Conservation (phyloP, 768 basidiomycete species). For the Termitomyces sp. region DNA sequence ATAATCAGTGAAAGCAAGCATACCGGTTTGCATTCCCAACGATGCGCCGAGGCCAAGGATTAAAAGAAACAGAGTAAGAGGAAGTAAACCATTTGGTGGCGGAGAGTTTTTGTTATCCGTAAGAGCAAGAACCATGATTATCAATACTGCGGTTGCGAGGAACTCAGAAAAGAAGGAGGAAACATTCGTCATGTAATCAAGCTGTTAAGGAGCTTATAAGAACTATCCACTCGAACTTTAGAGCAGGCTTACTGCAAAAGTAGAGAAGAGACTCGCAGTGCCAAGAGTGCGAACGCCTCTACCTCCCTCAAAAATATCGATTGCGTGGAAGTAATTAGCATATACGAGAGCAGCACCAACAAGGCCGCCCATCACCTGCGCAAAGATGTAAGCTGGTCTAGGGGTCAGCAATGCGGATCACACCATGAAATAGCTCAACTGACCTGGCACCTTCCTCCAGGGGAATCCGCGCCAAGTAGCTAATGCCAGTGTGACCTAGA, state of each 20-base stretch:
- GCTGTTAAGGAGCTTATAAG: slow-evolving; percentile 1
- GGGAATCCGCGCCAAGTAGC: slow-evolving; percentile 67
- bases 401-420: neutral
- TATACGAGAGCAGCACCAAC: slow-evolving; percentile 59
- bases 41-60: slow-evolving; percentile 54
- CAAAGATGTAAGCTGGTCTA: slow-evolving; percentile 44
- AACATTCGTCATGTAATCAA: slow-evolving; percentile 31
- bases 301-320: slow-evolving; percentile 61
- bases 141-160: slow-evolving; percentile 52
- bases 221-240: neutral
- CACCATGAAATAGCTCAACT: neutral
- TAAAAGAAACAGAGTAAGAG: slow-evolving; percentile 53
- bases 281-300: slow-evolving; percentile 45
- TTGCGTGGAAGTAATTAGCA: slow-evolving; percentile 66
- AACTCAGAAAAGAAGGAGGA: slow-evolving; percentile 51
- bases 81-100: slow-evolving; percentile 47
- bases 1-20: neutral
- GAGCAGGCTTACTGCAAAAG: slow-evolving; percentile 48
- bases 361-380: slow-evolving; percentile 61
- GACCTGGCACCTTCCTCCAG: slow-evolving; percentile 63
- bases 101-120: slow-evolving; percentile 52
- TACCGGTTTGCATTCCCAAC: slow-evolving; percentile 64
- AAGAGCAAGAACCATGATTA: slow-evolving; percentile 52
- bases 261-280: slow-evolving; percentile 57
- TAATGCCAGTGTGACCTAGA: slow-evolving; percentile 56